A percentile compares a stretch with the other conserved stretches of the same genome.
Conservation (phyloP, 306 rosid genomes). For the Albizia julibrissin region DNA sequence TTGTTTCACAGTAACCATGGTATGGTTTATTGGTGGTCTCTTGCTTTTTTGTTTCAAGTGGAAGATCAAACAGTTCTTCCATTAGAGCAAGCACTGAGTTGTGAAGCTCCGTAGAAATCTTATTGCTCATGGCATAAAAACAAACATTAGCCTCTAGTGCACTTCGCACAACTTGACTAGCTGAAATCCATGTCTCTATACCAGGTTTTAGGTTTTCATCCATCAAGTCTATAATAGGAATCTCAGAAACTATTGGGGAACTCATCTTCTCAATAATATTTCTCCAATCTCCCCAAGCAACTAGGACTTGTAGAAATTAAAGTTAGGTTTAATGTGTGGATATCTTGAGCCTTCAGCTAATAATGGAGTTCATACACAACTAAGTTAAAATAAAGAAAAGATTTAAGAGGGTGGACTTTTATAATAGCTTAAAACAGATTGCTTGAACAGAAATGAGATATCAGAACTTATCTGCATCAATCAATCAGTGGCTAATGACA, state of each 20-base stretch:
- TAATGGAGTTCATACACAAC: neutral
- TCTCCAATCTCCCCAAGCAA: neutral
- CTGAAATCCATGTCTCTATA: conserved; percentile 18
- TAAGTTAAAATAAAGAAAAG: no score
- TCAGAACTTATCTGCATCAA: no score
- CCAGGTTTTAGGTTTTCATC: conserved; percentile 30
- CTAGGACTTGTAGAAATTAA: neutral
- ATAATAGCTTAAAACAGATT: no score
- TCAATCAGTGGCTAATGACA: no score
- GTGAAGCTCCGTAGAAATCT: conserved; percentile 33
- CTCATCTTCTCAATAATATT: conserved; percentile 9
- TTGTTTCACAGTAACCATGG: conserved; percentile 33
- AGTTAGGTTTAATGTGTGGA: neutral
- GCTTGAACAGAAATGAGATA: no score
- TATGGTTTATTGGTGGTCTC: conserved; percentile 25
- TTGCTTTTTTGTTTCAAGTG: conserved; percentile 38
- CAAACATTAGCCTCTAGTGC: conserved; percentile 42
- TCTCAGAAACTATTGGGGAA: neutral
- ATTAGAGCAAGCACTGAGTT: conserved; percentile 36
- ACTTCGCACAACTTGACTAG: conserved; percentile 27
- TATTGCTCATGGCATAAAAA: conserved; percentile 25
- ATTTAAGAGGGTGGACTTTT: neutral
- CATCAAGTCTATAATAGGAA: conserved; percentile 32
- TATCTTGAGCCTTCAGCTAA: neutral
- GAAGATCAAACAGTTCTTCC: conserved; percentile 39